These are phyloP conservation scores for Cyclanthera cordifolia DNA, from an alignment of 306 rosid genomes.

Conservation along the genomic window DNA sequence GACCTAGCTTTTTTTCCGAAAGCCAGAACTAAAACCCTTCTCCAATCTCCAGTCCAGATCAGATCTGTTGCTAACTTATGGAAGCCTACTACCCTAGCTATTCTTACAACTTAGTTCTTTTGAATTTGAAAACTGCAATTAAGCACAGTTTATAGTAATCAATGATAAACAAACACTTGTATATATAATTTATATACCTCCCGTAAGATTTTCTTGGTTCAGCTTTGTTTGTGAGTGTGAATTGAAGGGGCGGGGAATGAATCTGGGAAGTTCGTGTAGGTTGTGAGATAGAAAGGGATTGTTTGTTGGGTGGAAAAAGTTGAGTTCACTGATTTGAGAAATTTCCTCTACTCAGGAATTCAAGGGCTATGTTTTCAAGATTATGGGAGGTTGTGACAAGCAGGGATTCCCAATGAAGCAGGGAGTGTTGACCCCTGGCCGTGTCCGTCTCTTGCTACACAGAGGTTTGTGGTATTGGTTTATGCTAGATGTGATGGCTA, in stretches of 20 bases:
- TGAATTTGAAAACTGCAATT: neutral
- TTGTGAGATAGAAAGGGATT: neutral
- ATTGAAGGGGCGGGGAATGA: neutral
- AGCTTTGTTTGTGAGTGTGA: neutral
- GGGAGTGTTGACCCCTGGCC: slow-evolving; percentile 46
- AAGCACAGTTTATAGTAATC: neutral
- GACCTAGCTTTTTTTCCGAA: neutral
- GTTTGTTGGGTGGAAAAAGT: neutral
- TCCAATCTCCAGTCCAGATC: neutral
- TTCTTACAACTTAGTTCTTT: neutral
- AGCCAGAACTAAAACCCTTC: neutral
- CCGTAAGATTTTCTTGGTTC: too few relatives aligned
- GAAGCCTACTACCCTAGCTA: neutral
- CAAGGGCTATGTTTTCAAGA: slow-evolving; percentile 44
- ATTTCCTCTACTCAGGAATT: slow-evolving; percentile 26
- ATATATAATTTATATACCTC: neutral
- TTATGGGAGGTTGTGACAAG: slow-evolving; percentile 54
- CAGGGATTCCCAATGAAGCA: slow-evolving; percentile 58
- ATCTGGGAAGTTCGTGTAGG: neutral
- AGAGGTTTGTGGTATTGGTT: slow-evolving; percentile 23
- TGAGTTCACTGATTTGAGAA: too few relatives aligned
- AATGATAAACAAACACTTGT: neutral
- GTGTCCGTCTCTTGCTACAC: slow-evolving; percentile 41
- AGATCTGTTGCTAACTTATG: neutral
- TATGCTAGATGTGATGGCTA: neutral